These are phyloP conservation scores for Achaetomiella virescens DNA, from an alignment of 495 filamentous ascomycete species.

Conservation along the genomic window DNA sequence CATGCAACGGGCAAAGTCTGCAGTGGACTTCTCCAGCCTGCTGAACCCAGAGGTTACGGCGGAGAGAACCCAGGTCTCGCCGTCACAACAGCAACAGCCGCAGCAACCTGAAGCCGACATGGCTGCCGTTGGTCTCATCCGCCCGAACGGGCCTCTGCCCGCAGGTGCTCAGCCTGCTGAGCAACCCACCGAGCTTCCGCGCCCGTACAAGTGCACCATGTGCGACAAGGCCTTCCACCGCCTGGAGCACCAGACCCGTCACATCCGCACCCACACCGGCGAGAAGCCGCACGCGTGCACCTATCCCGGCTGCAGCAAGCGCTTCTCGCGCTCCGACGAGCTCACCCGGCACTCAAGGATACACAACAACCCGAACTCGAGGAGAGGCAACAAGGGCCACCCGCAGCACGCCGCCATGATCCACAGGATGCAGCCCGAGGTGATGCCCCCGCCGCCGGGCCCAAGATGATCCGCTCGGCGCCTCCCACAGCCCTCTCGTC, in stretches of 20 bases:
- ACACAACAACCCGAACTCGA: constrained; percentile 97
- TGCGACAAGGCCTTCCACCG: constrained; percentile 99
- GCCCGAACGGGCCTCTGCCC: constrained; percentile 64
- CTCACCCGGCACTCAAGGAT: constrained; percentile 95
- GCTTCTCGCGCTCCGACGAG: constrained; percentile 95
- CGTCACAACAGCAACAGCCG: constrained; percentile 27
- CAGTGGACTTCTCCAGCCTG: constrained; percentile 73
- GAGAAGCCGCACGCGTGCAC: constrained; percentile 97
- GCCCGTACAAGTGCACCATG: constrained; percentile 95
- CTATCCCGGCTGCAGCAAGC: constrained; percentile 92
- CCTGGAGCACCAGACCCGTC: constrained; percentile 93
- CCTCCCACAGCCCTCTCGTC: constrained; percentile 83
- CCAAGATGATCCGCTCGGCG: constrained; percentile 64
- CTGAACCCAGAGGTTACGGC: constrained; percentile 54
- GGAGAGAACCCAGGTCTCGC: constrained; percentile 20
- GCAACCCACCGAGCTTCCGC: constrained; percentile 64
- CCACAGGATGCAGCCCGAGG: constrained; percentile 46
- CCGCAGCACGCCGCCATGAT: constrained; percentile 24
- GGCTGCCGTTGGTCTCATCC: constrained; percentile 62
- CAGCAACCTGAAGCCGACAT: constrained; percentile 47
- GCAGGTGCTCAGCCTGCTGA: constrained; percentile 46
- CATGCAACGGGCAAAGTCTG: constrained; percentile 68
- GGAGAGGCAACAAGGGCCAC: constrained; percentile 85
- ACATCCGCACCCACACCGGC: constrained; percentile 95
- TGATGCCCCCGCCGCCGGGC: constrained; percentile 76